Percentiles rank a stretch among this genome's conserved stretches.
Conservation (phyloP, 73 alveolate genomes). For the Paramecium bursaria region DNA sequence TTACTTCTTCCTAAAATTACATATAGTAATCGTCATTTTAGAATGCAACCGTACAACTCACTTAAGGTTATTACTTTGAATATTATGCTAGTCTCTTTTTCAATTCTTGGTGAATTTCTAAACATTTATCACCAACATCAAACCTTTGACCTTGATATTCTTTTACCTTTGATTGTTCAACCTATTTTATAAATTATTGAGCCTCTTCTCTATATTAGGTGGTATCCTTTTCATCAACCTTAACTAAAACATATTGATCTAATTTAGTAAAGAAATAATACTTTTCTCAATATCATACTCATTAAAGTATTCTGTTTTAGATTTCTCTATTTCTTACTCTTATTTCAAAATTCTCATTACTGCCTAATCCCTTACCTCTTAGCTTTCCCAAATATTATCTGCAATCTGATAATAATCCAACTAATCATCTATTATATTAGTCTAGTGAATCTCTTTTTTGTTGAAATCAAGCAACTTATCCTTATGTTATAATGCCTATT, state of each 20-base stretch:
- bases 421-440: conserved; percentile 65
- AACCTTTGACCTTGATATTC: no score
- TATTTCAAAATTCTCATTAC: conserved; percentile 6
- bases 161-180: neutral
- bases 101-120: no score
- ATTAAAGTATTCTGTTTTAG: neutral
- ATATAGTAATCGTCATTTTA: no score
- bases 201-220: conserved; percentile 26
- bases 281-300: conserved; percentile 18
- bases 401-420: conserved; percentile 64
- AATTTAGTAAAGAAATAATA: neutral
- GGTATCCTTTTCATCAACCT: neutral
- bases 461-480: conserved; percentile 62
- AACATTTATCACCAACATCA: no score
- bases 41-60: no score
- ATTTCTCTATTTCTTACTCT: conserved; percentile 44
- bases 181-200: neutral
- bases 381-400: conserved; percentile 64
- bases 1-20: no score
- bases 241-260: neutral
- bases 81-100: no score
- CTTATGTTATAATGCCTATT: conserved; percentile 55
- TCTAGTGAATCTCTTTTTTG: conserved; percentile 44
- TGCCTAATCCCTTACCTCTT: conserved; percentile 52
- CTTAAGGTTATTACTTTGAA: no score